phyloP scores from a whole-genome alignment of 2,329 filamentous ascomycete genomes.

The Claviceps citrina region DNA sequence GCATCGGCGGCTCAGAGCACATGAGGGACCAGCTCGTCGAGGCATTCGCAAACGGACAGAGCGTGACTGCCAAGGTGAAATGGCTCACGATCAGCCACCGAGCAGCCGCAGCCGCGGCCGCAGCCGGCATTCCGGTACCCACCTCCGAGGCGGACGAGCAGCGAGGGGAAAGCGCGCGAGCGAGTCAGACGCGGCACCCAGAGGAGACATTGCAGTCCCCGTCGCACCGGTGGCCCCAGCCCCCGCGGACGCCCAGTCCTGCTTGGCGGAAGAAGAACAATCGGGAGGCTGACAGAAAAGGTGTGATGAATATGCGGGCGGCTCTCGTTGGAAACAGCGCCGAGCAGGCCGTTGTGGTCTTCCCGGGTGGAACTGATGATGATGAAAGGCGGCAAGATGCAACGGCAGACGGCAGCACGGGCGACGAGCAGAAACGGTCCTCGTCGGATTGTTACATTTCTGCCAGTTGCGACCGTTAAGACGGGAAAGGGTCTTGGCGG shows the following conservation, averaged over 20 bases:
- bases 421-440: too few species aligned
- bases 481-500: too few species aligned
- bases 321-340: too few species aligned
- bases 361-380: too few species aligned
- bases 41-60: conserved; percentile 52
- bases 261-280: not conserved
- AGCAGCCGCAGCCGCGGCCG: not conserved
- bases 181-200: not conserved
- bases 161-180: not conserved
- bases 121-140: not conserved
- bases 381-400: too few species aligned
- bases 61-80: conserved; percentile 55
- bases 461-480: too few species aligned
- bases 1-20: conserved; percentile 33
- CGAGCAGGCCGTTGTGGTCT: too few species aligned
- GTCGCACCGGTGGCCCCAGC: conserved; percentile 5
- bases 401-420: too few species aligned
- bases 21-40: conserved; percentile 33
- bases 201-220: conserved; percentile 4
- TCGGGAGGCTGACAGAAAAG: too few species aligned
- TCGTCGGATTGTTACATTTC: too few species aligned
- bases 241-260: not conserved
- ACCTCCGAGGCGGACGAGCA: not conserved
- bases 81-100: conserved; percentile 7
- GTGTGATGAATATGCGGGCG: too few species aligned